Percentiles rank a stretch among this genome's conserved stretches.
Conservation (phyloP, 495 filamentous ascomycete genomes). For the Penicillium longicatenatum region DNA sequence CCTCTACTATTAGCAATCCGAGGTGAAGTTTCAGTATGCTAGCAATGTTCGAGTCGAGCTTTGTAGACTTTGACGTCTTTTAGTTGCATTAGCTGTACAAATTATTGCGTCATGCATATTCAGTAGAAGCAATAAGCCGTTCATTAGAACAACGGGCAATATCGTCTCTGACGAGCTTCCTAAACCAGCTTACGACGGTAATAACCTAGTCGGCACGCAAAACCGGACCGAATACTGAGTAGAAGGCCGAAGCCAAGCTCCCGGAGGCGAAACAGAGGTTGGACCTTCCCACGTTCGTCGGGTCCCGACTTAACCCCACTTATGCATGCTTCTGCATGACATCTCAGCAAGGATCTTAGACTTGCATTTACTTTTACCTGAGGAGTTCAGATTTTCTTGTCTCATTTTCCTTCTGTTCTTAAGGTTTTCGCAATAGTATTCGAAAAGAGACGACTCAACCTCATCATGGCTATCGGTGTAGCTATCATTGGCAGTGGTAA, state of each 20-base stretch:
- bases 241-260: not conserved
- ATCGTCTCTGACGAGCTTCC: too few relatives aligned
- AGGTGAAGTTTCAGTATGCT: not conserved
- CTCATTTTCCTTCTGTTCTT: not conserved
- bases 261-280: constrained; percentile 11
- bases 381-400: not conserved
- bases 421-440: not conserved
- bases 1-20: not conserved
- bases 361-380: not conserved
- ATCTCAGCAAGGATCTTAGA: constrained; percentile 5
- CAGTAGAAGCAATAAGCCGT: not conserved
- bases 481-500: constrained; percentile 70
- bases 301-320: constrained; percentile 19
- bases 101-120: not conserved
- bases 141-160: not conserved
- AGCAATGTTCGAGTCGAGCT: not conserved
- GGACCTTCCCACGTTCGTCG: constrained; percentile 26
- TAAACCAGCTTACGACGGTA: too few relatives aligned
- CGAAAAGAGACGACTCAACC: not conserved
- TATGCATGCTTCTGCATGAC: constrained; percentile 18
- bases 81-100: not conserved
- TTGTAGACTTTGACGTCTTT: not conserved
- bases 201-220: not conserved
- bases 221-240: not conserved
- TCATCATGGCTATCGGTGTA: constrained; percentile 48